Evolutionary conservation across 371 early-diverging fungal genomes (phyloP), one percentile per base, ranked within the genome.

Genomic region (Funneliformis caledonium): DNA sequence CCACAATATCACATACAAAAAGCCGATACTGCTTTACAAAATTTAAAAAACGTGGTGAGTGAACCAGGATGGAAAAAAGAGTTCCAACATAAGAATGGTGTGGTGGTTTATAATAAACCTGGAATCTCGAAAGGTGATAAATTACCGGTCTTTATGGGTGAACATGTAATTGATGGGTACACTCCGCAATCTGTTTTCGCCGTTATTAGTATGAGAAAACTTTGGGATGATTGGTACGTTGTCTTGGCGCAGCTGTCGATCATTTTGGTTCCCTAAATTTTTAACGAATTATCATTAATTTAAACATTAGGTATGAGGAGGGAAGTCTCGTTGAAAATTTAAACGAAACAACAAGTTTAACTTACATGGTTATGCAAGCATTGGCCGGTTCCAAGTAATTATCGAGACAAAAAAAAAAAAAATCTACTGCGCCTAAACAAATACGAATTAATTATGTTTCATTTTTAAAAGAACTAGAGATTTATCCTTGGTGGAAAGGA

Each of bases 141-240:
- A 74, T 83, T 87, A 7, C 89, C 91, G 4, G 82, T 88, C 2
- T 92, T 91, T 83, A 90, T 90, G 83, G 92, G 93, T 31, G 92
- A 91, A 76, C 85, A 86, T 37, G 84, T 91, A 14, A 89, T 93
- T 68, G 88, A 89, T 65, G 91, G 92, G 1, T 91, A 90, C 67
- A 82, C 90, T 9, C 92, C 93, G 1, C 92, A 92, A 72, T 88
- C 92, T 19, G 88, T 93, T 31, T 92, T 92, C 81, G 88, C 91
- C 31, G 89, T 92, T 14, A 89, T 93, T 79, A 91, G 91, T 19
- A 91, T 91, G 83, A 84, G 93, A 60, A 91, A 91, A 76, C 81
- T 92, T 33, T 92, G 91, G 91, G 92, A 92, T 84, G 83, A 84
- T 61, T 80, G 86, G 88, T 88, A 83, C 83, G 84, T 69, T 42